Evolutionary conservation across 331 rosid genomes (phyloP).

Genomic region (Quercus phellos): DNA sequence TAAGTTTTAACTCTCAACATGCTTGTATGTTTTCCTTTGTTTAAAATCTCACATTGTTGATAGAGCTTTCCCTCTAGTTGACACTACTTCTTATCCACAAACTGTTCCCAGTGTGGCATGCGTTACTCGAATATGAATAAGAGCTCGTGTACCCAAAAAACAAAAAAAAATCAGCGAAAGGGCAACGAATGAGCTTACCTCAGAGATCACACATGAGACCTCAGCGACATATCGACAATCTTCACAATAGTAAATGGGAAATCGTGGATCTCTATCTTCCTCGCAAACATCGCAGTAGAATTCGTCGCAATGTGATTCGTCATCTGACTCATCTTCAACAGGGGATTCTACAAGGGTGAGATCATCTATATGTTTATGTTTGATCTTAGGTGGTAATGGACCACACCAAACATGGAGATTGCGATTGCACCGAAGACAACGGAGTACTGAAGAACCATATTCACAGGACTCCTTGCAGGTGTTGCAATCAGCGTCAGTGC

Average conservation of each 20-base stretch:
- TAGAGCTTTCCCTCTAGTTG: too few relatives aligned
- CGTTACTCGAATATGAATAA: too few relatives aligned
- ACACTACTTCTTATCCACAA: too few relatives aligned
- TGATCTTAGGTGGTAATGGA: conserved; percentile 3
- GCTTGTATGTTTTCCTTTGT: too few relatives aligned
- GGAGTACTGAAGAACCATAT: neutral
- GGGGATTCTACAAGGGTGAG: neutral
- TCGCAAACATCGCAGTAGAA: conserved; percentile 15
- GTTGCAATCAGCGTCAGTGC: neutral
- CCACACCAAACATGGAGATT: conserved; percentile 14
- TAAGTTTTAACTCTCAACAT: too few relatives aligned
- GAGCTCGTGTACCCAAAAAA: too few relatives aligned
- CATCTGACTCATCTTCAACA: neutral
- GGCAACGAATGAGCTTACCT: neutral
- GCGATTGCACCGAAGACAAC: conserved; percentile 1
- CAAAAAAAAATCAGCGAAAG: neutral
- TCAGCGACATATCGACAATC: neutral
- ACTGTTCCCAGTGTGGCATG: too few relatives aligned
- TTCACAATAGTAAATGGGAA: neutral
- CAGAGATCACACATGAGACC: neutral
- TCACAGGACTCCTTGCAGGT: neutral
- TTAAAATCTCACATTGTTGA: too few relatives aligned
- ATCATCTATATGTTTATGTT: neutral
- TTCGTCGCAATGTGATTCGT: neutral
- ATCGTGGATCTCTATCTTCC: neutral